Evolutionary conservation across 192 early-diverging fungal species (phyloP).

Genomic region (Coemansia sp.): DNA sequence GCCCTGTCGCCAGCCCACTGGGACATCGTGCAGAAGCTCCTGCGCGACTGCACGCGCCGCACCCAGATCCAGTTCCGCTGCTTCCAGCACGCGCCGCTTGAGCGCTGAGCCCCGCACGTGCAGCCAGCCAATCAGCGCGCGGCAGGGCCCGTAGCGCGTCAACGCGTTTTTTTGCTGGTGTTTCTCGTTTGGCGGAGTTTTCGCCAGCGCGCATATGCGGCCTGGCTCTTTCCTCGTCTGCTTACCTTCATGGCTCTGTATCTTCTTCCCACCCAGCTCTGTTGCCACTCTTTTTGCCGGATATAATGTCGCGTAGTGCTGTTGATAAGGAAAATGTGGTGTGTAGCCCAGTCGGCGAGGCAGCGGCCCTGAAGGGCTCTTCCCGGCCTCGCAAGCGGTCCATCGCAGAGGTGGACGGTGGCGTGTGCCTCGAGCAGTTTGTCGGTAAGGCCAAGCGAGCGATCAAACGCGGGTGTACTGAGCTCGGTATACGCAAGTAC

Average conservation of each 20-base stretch:
- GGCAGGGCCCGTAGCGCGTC: too few species aligned
- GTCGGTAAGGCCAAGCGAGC: slow-evolving; percentile 34
- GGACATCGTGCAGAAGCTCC: slow-evolving; percentile 43
- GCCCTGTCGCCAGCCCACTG: slow-evolving; percentile 34
- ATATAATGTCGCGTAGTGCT: too few species aligned
- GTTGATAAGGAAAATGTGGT: too few species aligned
- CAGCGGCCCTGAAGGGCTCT: background rate
- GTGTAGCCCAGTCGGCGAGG: too few species aligned
- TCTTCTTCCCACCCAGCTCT: too few species aligned
- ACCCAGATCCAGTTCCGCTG: slow-evolving; percentile 65
- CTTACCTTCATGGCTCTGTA: too few species aligned
- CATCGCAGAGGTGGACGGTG: slow-evolving; percentile 7
- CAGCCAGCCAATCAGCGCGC: slow-evolving; percentile 1
- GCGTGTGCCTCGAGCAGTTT: slow-evolving; percentile 5
- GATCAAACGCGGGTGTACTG: slow-evolving; percentile 37
- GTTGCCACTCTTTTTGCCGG: too few species aligned
- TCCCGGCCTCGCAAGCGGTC: slow-evolving; percentile 19
- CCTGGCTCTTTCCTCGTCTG: too few species aligned
- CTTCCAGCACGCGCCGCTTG: slow-evolving; percentile 46
- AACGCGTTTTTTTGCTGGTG: background rate
- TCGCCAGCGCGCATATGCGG: too few species aligned
- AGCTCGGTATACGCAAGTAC: slow-evolving; percentile 40
- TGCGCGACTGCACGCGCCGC: slow-evolving; percentile 54
- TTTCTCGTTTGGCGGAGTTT: too few species aligned
- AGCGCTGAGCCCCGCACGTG: too few species aligned